phyloP scores from a whole-genome alignment of 495 filamentous ascomycete genomes.

The Parachaetomium inaequale region DNA sequence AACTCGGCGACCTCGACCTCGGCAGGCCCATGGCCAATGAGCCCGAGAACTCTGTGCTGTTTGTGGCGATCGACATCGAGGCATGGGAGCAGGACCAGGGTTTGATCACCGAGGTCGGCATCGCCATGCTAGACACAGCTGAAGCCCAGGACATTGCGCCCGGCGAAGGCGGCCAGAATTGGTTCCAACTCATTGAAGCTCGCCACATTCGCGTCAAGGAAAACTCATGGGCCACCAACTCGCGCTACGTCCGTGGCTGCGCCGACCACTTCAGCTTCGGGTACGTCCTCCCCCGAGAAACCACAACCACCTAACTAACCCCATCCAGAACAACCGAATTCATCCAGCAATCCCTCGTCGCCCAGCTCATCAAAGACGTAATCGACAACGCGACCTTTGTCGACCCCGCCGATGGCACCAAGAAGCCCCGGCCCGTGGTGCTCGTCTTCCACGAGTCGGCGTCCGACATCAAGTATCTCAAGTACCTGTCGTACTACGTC shows the following conservation, averaged over 20 bases:
- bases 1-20: constrained; percentile 17
- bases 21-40: constrained; percentile 39
- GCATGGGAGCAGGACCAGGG: constrained; percentile 62
- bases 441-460: constrained; percentile 74
- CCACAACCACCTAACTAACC: constrained; percentile 19
- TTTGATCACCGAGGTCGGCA: constrained; percentile 77
- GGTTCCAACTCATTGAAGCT: constrained; percentile 61
- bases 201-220: constrained; percentile 77
- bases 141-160: constrained; percentile 54
- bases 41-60: constrained; percentile 52
- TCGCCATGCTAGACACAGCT: constrained; percentile 74
- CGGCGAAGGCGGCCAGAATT: constrained; percentile 55
- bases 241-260: constrained; percentile 61
- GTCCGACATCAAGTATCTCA: constrained; percentile 64
- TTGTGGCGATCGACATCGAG: constrained; percentile 80
- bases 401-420: constrained; percentile 1
- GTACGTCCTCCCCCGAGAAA: constrained; percentile 27
- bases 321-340: constrained; percentile 35
- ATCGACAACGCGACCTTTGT: constrained; percentile 23
- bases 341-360: constrained; percentile 18
- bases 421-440: constrained; percentile 56
- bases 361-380: constrained; percentile 22
- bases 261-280: constrained; percentile 76
- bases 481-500: constrained; percentile 56
- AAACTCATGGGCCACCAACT: constrained; percentile 59